Conservation (phyloP, 805 yeast genomes). For the Zygoascus tannicola region DNA sequence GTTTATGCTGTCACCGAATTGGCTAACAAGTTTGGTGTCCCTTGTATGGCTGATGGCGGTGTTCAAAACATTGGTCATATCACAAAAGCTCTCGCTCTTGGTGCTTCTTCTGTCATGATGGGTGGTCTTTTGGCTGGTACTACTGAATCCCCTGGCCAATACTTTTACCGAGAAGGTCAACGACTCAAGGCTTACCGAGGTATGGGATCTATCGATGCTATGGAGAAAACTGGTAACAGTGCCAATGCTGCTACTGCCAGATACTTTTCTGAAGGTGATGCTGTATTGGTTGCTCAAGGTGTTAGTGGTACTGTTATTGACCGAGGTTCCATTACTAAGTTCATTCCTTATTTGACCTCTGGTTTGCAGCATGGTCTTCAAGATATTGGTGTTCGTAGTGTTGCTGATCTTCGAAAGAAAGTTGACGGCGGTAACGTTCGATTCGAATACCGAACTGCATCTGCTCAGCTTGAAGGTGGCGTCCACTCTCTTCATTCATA, state of each 20-base stretch:
- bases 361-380: constrained; percentile 98
- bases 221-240: constrained; percentile 78
- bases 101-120: constrained; percentile 98
- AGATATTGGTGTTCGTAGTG: constrained; percentile 82
- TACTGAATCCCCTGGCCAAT: constrained; percentile 95
- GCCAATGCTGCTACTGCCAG: constrained; percentile 98
- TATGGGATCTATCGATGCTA: constrained; percentile 99
- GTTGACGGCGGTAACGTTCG: constrained; percentile 67
- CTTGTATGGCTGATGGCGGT: constrained; percentile 99
- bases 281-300: constrained; percentile 97
- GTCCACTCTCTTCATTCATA: constrained; percentile 92
- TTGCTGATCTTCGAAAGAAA: constrained; percentile 50
- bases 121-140: constrained; percentile 99
- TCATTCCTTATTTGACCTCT: constrained; percentile 84
- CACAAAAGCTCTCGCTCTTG: constrained; percentile 90
- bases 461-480: constrained; percentile 99
- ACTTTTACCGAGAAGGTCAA: constrained; percentile 96
- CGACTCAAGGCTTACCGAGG: constrained; percentile 97
- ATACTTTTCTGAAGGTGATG: constrained; percentile 92
- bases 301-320: constrained; percentile 95
- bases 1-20: constrained; percentile 90
- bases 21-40: constrained; percentile 92
- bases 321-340: constrained; percentile 90
- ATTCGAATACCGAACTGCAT: constrained; percentile 96
- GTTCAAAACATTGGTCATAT: constrained; percentile 97